A percentile compares a stretch with the other conserved stretches of the same genome.
Evolutionary conservation across 192 early-diverging fungal species (phyloP).

Genomic region (Rhizophlyctis rosea): DNA sequence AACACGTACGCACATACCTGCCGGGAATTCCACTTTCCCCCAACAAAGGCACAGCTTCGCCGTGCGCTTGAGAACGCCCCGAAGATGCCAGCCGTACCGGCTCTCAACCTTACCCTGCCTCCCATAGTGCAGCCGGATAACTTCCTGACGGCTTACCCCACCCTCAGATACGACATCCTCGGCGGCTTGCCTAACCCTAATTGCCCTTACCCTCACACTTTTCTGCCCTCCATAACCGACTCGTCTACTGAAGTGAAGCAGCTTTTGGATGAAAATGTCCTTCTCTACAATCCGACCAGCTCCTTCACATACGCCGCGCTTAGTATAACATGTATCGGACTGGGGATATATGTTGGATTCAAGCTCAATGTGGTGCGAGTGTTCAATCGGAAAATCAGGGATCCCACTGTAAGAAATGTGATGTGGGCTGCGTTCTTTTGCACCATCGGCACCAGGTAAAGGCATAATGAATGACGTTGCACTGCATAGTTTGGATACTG

Average conservation of each 20-base stretch:
- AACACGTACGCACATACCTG: too few species aligned
- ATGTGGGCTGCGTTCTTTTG: conserved; percentile 31
- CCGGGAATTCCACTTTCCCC: too few species aligned
- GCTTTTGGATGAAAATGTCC: too few species aligned
- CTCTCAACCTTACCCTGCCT: too few species aligned
- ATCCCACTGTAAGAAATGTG: conserved; percentile 31
- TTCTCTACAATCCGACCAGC: conserved; percentile 33
- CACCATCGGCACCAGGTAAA: conserved; percentile 20
- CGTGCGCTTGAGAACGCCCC: too few species aligned
- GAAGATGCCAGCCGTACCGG: too few species aligned
- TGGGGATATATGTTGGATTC: conserved; percentile 16
- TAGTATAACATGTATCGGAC: conserved; percentile 8
- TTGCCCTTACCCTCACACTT: conserved; percentile 36
- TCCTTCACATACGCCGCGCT: conserved; percentile 27
- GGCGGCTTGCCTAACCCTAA: conserved; percentile 35
- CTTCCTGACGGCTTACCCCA: too few species aligned
- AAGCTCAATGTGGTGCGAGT: conserved; percentile 26
- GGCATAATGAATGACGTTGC: too few species aligned
- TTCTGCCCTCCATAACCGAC: conserved; percentile 10
- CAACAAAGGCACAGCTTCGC: too few species aligned
- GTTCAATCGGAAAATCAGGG: conserved; percentile 35
- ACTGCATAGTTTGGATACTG: neutral
- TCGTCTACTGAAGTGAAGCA: neutral
- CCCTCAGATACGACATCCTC: conserved; percentile 29
- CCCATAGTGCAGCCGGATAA: too few species aligned